phyloP scores from a whole-genome alignment of 331 rosid genomes.

The Acacia pycnantha region DNA sequence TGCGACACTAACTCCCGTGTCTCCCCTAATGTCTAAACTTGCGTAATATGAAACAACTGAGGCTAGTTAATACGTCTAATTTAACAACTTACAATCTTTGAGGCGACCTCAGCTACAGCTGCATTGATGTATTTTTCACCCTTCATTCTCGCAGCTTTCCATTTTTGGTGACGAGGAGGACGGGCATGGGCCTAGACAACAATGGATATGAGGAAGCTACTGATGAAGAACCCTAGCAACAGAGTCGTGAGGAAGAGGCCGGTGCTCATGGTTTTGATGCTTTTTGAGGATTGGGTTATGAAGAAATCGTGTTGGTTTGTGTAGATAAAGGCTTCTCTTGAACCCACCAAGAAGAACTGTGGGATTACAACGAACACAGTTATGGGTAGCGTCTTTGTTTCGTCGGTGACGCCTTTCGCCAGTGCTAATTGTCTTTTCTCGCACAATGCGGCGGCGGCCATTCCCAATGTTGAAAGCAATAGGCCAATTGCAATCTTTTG shows the following conservation, averaged over 20 bases:
- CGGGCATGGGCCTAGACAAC: too few relatives aligned
- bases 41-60: too few relatives aligned
- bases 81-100: too few relatives aligned
- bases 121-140: too few relatives aligned
- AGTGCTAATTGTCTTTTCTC: constrained; percentile 65
- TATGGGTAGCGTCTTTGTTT: constrained; percentile 51
- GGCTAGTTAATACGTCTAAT: too few relatives aligned
- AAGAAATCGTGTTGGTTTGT: constrained; percentile 95
- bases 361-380: constrained; percentile 77
- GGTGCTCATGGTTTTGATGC: constrained; percentile 96
- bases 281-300: constrained; percentile 89
- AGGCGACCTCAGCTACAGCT: too few relatives aligned
- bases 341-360: constrained; percentile 80
- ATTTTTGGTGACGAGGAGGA: too few relatives aligned
- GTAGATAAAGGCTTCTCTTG: constrained; percentile 96
- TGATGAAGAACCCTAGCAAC: constrained; percentile 83
- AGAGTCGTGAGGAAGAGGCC: constrained; percentile 87
- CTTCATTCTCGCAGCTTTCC: too few relatives aligned
- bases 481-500: constrained; percentile 86
- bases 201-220: constrained; percentile 80
- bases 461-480: constrained; percentile 57
- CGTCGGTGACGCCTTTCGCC: constrained; percentile 39
- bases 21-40: too few relatives aligned
- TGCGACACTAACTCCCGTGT: too few relatives aligned
- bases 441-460: constrained; percentile 60